phyloP scores from a whole-genome alignment of 169 alveolate species.

The Plasmodium ovale region DNA sequence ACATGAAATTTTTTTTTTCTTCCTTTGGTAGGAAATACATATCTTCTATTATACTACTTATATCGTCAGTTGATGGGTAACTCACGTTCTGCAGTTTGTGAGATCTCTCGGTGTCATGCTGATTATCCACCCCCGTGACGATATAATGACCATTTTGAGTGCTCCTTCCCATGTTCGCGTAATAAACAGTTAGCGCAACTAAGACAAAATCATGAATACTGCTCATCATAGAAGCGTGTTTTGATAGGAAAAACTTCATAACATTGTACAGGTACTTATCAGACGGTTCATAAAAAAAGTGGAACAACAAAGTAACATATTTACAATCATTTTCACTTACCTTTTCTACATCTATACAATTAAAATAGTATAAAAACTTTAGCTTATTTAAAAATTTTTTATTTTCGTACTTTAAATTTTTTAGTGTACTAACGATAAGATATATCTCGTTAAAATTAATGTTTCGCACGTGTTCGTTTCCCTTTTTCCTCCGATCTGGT shows the following conservation, averaged over 20 bases:
- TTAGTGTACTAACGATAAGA: slow-evolving; percentile 20
- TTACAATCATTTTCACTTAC: slow-evolving; percentile 45
- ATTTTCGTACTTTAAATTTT: neutral
- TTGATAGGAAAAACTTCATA: slow-evolving; percentile 19
- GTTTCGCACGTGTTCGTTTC: neutral
- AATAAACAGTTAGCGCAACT: slow-evolving; percentile 32
- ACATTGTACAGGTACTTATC: slow-evolving; percentile 25
- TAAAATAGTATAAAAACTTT: slow-evolving; percentile 58
- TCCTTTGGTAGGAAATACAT: slow-evolving; percentile 11
- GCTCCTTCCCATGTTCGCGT: neutral
- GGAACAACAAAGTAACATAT: slow-evolving; percentile 38
- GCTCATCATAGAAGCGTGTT: neutral
- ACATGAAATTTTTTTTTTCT: slow-evolving; percentile 11
- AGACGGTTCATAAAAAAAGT: slow-evolving; percentile 9
- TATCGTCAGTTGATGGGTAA: neutral
- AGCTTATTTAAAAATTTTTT: slow-evolving; percentile 30
- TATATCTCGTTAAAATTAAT: slow-evolving; percentile 6
- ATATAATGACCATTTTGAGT: neutral
- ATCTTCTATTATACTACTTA: slow-evolving; percentile 21
- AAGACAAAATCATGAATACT: slow-evolving; percentile 45
- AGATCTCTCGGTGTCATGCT: neutral
- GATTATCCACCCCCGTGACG: neutral
- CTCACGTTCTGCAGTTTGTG: neutral
- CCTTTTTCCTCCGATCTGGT: neutral
- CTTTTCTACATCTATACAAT: slow-evolving; percentile 27